These are phyloP conservation scores for Komagataella mondaviorum DNA, from an alignment of 805 yeast genomes.

Conservation along the genomic window DNA sequence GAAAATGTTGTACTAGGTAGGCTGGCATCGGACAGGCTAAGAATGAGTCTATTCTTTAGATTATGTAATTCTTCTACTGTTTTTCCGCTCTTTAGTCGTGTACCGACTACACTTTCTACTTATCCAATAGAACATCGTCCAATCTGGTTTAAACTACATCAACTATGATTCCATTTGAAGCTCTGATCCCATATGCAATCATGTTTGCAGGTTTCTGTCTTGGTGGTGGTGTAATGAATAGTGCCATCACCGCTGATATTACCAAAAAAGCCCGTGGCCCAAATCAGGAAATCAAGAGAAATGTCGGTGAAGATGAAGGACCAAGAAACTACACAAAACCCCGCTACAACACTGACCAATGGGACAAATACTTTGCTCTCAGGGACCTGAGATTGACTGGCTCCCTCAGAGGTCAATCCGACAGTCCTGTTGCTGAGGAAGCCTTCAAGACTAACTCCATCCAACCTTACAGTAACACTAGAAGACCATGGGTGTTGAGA, in stretches of 20 bases:
- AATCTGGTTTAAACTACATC: not conserved
- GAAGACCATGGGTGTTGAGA: constrained; percentile 23
- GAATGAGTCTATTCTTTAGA: not conserved
- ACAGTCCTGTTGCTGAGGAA: constrained; percentile 60
- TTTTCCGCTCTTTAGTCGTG: not conserved
- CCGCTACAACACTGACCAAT: constrained; percentile 37
- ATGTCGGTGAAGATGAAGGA: constrained; percentile 19
- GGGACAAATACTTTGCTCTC: constrained; percentile 45
- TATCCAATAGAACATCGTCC: not conserved
- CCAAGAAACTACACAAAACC: constrained; percentile 37
- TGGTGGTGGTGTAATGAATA: constrained; percentile 38
- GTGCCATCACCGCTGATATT: constrained; percentile 12
- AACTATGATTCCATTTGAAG: constrained; percentile 58
- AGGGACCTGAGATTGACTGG: constrained; percentile 75
- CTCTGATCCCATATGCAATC: constrained; percentile 45
- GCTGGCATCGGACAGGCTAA: too few relatives aligned
- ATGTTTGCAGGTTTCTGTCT: constrained; percentile 36
- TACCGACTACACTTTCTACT: not conserved
- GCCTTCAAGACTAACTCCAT: constrained; percentile 60
- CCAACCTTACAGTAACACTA: constrained; percentile 16
- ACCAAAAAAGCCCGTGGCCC: constrained; percentile 18
- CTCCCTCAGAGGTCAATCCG: constrained; percentile 51
- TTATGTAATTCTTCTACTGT: not conserved
- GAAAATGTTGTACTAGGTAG: not conserved
- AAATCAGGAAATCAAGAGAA: constrained; percentile 6